Conservation (phyloP, 2,329 filamentous ascomycete genomes). For the Claviceps sp. region DNA sequence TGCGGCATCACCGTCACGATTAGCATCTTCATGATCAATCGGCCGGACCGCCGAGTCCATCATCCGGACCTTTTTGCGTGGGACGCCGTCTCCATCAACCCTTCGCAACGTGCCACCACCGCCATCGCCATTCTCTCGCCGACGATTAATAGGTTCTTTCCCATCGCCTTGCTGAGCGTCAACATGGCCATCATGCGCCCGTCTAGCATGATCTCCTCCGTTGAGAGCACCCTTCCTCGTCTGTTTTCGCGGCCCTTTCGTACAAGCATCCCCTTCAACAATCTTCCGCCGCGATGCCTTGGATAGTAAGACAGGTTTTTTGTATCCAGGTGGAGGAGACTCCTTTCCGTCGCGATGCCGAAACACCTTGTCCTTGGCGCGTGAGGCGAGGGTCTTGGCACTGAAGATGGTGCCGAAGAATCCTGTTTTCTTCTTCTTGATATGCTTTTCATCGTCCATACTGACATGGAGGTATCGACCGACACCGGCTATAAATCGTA, state of each 20-base stretch:
- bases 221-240: not conserved
- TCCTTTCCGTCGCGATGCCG: slow-evolving; percentile 1
- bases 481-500: not conserved
- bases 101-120: not conserved
- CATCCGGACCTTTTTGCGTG: slow-evolving; percentile 2
- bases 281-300: not conserved
- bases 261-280: not conserved
- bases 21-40: not conserved
- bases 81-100: not conserved
- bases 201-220: not conserved
- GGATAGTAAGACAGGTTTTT: not conserved
- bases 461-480: slow-evolving; percentile 9
- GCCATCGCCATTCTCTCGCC: not conserved
- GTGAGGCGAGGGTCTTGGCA: slow-evolving; percentile 27
- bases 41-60: not conserved
- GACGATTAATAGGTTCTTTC: not conserved
- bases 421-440: slow-evolving; percentile 25
- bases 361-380: slow-evolving; percentile 4
- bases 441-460: slow-evolving; percentile 21
- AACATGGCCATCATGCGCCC: not conserved
- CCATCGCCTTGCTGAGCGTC: not conserved
- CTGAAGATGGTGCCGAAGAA: slow-evolving; percentile 38
- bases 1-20: not conserved
- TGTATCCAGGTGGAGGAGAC: not conserved
- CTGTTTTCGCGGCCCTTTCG: not conserved